Base-by-base conservation (phyloP, 139 green algal genomes). In the Deuterostichococcus epilithicus region DNA sequence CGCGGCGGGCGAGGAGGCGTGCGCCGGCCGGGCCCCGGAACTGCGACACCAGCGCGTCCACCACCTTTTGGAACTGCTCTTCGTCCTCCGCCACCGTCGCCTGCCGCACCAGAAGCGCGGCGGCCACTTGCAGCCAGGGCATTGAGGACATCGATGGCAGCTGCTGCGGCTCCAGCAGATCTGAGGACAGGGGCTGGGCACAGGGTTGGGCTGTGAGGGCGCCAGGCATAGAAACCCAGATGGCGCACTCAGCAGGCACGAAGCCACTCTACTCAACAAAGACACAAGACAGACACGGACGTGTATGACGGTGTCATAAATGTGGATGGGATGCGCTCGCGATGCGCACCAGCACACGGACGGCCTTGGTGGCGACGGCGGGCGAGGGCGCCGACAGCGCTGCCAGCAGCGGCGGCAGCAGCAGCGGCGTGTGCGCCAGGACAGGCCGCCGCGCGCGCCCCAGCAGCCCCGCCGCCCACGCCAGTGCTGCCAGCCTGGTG, bases 401-500 rank as follows among this genome's bases (percentile, higher is more conserved):
- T 47, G 88, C 86, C 39, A 94, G 83, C 67, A 96, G 85, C 45
- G 90, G 84, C 1, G 86, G 80, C 77, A 97, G 82, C 74, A 97
- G 82, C 66, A 78, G 68, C 10, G 83, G 66, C 68, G 91, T 73
- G 72, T 90, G 80, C 33, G 84, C 82, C 79, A 92, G 77, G 38
- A 93, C 84, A 76, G 89, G 83, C 36, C 42, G 36, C 22, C 75
- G 42, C 33, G 59, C 78, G 0, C 44, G 58, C 4, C n/a, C 33
- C 59, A 94, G 81, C 73, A 94, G 81, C 28, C 76, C 68, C 13
- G 80, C 70, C 10, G 93, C 76, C 90, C 93, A 98, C 35, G 88
- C 85, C 33, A 98, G 86, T 4, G 94, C 92, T 67, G 93, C 93
- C 32, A 97, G 86, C 71, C 91, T 82, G 30, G 87, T 88, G 5